Conservation (phyloP, 129 eudicot genomes). For the Chrysanthemum lavandulifolium region DNA sequence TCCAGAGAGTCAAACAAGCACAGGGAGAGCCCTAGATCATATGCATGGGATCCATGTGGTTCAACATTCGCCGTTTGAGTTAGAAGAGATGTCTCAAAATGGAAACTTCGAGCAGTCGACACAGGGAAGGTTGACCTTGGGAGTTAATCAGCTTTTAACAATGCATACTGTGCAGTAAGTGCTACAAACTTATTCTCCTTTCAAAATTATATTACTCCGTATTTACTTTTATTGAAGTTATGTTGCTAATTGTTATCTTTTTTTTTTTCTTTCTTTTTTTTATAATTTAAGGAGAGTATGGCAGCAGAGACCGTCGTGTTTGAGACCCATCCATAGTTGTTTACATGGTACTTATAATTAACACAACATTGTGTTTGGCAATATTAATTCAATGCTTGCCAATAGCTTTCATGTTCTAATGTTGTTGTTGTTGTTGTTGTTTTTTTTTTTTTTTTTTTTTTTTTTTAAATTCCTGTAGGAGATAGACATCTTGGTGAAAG, state of each 20-base stretch:
- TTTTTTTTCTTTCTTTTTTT: not conserved
- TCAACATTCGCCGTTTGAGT: conserved; percentile 77
- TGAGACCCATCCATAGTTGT: conserved; percentile 72
- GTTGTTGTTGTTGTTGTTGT: not conserved
- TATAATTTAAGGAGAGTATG: conserved; percentile 57
- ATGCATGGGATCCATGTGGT: conserved; percentile 78
- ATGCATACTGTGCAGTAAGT: conserved; percentile 68
- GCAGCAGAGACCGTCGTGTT: conserved; percentile 74
- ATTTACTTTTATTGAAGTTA: not conserved
- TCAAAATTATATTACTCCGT: not conserved
- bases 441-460: not conserved
- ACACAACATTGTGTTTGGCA: not conserved
- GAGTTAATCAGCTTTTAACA: conserved; percentile 48
- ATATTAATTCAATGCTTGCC: not conserved
- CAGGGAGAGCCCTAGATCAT: conserved; percentile 58
- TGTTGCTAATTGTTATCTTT: conserved; percentile 1
- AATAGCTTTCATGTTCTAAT: conserved; percentile 5
- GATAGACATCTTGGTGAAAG: conserved; percentile 75
- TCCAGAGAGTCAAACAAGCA: conserved; percentile 48
- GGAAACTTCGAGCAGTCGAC: conserved; percentile 47
- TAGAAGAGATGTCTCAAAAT: conserved; percentile 58
- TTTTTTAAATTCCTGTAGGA: conserved; percentile 40
- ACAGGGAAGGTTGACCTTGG: conserved; percentile 37
- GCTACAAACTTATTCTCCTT: no score
- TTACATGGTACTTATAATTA: conserved; percentile 47